Base-by-base conservation (phyloP, 805 yeast genomes). In the Monosporozyma siamensis region DNA sequence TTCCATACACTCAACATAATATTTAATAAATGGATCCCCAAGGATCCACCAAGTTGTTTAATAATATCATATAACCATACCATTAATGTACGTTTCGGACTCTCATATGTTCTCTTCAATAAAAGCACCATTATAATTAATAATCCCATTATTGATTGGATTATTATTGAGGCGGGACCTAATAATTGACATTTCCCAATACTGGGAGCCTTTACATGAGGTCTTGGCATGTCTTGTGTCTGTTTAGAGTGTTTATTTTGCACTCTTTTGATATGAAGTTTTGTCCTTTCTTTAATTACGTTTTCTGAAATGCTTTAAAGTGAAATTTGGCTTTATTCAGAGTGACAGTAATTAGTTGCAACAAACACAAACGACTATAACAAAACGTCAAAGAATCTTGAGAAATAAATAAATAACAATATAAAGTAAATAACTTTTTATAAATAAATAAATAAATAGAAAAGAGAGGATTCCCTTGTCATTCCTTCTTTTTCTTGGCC, bases 1-100 rank as follows among this genome's bases (percentile, higher is more conserved):
- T 63, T 60, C 31, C 86, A 44, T 6, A 87, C 73, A 30, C 95
- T 82, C 35, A 86, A 65, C 11, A 77, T 60, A 8, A 90, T 70
- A 53, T 90, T 90, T 55, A 89, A 65, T 7, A 82, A 67, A 58
- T 90, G 98, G 2, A 90, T 74, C 1, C 89, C 86, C 22, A 84
- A 61, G 0, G 97, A 87, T 0, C 97, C 98, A 18, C 86, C 65
- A 1, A 90, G 71, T 59, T 90, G 98, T 56, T 92, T 90, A 14
- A 85, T 75, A 1, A 90, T 95, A 58, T 90, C 98, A 55, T 77
- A 89, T 14, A 74, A 55, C 97, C 97, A 90, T 10, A 89, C 80
- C 51, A 74, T 72, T 85, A 95, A 78, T 3, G 94, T 89, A 48
- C 98, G 69, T 50, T 88, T 72, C 1, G 97, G 97, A 46, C 73